Conservation (phyloP, 306 rosid genomes). For the Rosa persica region DNA sequence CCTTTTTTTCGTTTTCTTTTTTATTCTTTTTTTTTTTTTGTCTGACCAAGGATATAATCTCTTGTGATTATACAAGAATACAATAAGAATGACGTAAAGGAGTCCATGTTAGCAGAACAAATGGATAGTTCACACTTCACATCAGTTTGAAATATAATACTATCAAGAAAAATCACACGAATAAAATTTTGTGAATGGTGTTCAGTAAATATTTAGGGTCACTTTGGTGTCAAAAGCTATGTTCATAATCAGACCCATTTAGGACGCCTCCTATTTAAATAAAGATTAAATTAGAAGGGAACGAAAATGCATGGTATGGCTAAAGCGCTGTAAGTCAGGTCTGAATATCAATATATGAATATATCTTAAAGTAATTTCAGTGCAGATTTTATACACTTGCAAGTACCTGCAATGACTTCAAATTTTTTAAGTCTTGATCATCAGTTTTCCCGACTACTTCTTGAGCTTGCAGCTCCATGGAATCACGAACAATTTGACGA, state of each 20-base stretch:
- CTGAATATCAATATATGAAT: background rate
- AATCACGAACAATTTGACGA: conserved; percentile 77
- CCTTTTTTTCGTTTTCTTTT: too few relatives aligned
- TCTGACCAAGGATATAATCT: background rate
- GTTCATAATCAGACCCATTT: background rate
- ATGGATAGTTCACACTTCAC: background rate
- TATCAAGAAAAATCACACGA: background rate
- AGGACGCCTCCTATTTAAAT: background rate
- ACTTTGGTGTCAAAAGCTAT: background rate
- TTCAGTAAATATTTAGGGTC: background rate
- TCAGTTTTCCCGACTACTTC: conserved; percentile 50
- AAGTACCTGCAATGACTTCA: conserved; percentile 87
- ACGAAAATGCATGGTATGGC: background rate
- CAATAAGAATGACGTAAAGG: background rate
- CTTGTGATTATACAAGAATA: background rate
- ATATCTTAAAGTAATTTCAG: background rate
- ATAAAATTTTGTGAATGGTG: background rate
- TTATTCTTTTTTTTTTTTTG: background rate
- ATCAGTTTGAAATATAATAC: background rate
- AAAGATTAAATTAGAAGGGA: background rate
- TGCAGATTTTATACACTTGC: conserved; percentile 14
- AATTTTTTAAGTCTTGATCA: conserved; percentile 45
- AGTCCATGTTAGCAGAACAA: conserved; percentile 1
- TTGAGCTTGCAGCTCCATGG: conserved; percentile 92
- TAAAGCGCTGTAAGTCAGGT: background rate